Evolutionary conservation across 495 filamentous ascomycete genomes (phyloP), one percentile per base, ranked within the genome.

Genomic region (Aspergillus sparsus): DNA sequence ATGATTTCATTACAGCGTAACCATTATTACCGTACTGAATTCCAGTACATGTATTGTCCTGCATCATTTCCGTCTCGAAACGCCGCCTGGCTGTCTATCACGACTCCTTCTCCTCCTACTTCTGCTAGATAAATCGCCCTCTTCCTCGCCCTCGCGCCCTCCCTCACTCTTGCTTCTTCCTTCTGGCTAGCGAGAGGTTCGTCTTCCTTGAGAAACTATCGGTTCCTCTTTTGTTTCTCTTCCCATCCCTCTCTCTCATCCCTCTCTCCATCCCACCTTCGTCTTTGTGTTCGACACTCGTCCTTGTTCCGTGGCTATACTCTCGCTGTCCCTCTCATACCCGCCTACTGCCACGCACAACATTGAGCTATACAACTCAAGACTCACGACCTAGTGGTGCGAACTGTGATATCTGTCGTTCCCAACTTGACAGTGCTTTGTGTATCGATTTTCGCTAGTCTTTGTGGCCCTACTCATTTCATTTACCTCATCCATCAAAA

Each of bases 401-500:
- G 15, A 7, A 16, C 15, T 47, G 16, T 9, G 9, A 47, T 18
- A 15, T 16, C 10, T 16, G 6, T 47, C 6, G 44, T 21, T 16
- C 27, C 12, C 15, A 21, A 16, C n/a, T 7, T 18, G 44, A 47
- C 44, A 21, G 15, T 18, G 9, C 27, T 21, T 9, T 9, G 44
- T 10, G 44, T 21, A 18, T 18, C 44, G 4, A 47, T n/a, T 16
- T 47, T 21, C 41, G 21, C 21, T 27, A 27, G 41, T 60, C 42
- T 31, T 52, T 59, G 35, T 39, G 44, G 15, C 31, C 34, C 37
- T 42, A 36, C n/a, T 27, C 16, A 21, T 31, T 58, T 15, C 49
- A 5, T 8, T 37, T 21, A n/a, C 39, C 42, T 31, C 37, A 33
- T 45, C 49, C 49, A 54, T 65, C 72, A 71, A 68, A 66, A 85